Evolutionary conservation across 2,329 filamentous ascomycete genomes (phyloP), one percentile per base, ranked within the genome.

Genomic region (Diaporthe humulicola): DNA sequence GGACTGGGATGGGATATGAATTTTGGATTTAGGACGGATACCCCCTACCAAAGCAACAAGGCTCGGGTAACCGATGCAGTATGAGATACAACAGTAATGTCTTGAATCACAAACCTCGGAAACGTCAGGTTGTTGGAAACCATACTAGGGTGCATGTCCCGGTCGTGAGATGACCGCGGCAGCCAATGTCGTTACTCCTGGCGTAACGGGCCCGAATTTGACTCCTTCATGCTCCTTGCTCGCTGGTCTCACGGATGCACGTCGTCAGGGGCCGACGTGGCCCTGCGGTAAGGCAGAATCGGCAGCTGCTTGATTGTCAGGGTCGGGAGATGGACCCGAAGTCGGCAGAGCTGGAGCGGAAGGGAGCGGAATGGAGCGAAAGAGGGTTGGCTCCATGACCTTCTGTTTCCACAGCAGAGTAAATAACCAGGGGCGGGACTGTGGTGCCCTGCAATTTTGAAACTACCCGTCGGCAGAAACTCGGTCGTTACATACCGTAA

Each of bases 1-100:
- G n/a, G 25, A 25, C 25, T 19, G 45, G 45, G 14, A 52, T 19
- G 45, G 45, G 14, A 52, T 67, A 15, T 28, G 19, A 52, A 52
- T 25, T 67, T 36, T 15, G 64, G 14, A 36, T 38, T 33, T 28
- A 52, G 38, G 45, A 67, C 64, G 45, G 45, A 67, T 67, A 52
- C 61, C 61, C 61, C 61, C 28, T 36, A 67, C 61, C 61, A 50
- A 52, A 52, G 61, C 61, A 36, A 28, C 8, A 45, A 67, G 45
- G 61, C 61, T 67, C 61, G 30, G 61, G 64, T 28, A 67, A 45
- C 64, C 8, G 45, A 28, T 38, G 30, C 45, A 50, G 52, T 52
- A 67, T 52, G 33, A 67, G 30, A 67, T 42, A 67, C 22, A 22
- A 52, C 64, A 67, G 64, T 67, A 52, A 67, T 67, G 64, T 67